Percentiles rank a stretch among this genome's conserved stretches.
phyloP scores from a whole-genome alignment of 2,329 filamentous ascomycete genomes.

The Penicillium sp. region DNA sequence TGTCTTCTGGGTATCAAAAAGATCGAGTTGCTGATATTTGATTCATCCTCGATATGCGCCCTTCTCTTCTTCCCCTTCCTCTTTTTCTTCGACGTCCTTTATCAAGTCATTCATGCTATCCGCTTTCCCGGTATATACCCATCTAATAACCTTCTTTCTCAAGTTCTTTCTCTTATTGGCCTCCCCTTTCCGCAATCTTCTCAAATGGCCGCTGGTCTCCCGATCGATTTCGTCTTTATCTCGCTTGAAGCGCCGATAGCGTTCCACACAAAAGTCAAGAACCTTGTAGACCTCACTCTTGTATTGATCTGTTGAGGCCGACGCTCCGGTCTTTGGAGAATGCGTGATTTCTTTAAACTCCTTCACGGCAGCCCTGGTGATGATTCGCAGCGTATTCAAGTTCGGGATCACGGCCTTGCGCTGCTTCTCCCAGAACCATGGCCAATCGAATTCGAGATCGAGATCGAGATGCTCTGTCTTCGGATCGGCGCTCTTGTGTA shows the following conservation, averaged over 20 bases:
- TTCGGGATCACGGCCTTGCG: slow-evolving; percentile 30
- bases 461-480: slow-evolving; percentile 14
- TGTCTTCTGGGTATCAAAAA: too few species aligned
- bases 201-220: slow-evolving; percentile 30
- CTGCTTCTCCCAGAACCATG: slow-evolving; percentile 22
- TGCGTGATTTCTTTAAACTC: slow-evolving; percentile 20
- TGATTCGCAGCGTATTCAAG: slow-evolving; percentile 33
- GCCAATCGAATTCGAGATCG: slow-evolving; percentile 24
- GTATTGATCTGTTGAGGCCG: neutral
- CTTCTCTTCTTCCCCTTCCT: neutral
- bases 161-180: slow-evolving; percentile 3
- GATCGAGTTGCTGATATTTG: too few species aligned
- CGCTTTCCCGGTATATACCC: neutral
- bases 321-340: neutral
- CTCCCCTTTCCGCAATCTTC: slow-evolving; percentile 3
- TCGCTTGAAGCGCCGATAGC: slow-evolving; percentile 27
- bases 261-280: slow-evolving; percentile 32
- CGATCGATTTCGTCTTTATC: slow-evolving; percentile 28
- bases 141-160: slow-evolving; percentile 7
- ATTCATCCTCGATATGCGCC: neutral
- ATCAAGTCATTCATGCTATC: neutral
- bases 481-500: slow-evolving; percentile 9
- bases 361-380: slow-evolving; percentile 30
- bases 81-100: neutral
- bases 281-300: slow-evolving; percentile 14